Evolutionary conservation across 495 filamentous ascomycete species (phyloP).

Genomic region (Lophiotrema nucula): DNA sequence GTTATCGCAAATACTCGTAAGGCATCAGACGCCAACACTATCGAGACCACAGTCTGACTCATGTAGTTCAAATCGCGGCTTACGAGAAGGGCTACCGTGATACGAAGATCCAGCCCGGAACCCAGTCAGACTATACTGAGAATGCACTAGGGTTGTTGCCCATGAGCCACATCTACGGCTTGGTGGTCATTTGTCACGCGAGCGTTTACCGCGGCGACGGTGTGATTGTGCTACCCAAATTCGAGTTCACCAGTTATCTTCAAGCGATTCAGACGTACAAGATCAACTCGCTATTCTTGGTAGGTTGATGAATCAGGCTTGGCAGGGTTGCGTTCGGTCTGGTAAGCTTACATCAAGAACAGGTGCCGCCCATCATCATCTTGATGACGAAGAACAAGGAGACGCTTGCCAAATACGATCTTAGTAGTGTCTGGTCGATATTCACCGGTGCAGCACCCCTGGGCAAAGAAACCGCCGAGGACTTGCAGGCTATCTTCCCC

Average conservation of each 20-base stretch:
- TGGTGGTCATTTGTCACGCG: slow-evolving; percentile 73
- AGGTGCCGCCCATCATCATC: slow-evolving; percentile 88
- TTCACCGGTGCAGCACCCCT: slow-evolving; percentile 85
- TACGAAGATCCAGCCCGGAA: slow-evolving; percentile 8
- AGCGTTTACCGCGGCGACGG: slow-evolving; percentile 73
- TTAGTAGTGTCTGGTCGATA: slow-evolving; percentile 63
- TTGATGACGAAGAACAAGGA: slow-evolving; percentile 68
- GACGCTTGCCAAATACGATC: slow-evolving; percentile 66
- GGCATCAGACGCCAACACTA: slow-evolving; percentile 55
- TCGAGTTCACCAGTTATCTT: slow-evolving; percentile 68
- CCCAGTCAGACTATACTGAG: slow-evolving; percentile 51
- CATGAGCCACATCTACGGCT: slow-evolving; percentile 80
- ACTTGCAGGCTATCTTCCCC: slow-evolving; percentile 65
- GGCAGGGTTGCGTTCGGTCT: not conserved
- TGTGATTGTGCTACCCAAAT: slow-evolving; percentile 78
- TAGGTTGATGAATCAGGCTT: slow-evolving; percentile 39
- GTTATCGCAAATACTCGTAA: slow-evolving; percentile 72
- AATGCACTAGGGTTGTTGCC: slow-evolving; percentile 72
- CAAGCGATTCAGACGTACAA: slow-evolving; percentile 69
- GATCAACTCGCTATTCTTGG: slow-evolving; percentile 67
- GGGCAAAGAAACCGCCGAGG: slow-evolving; percentile 72
- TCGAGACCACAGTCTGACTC: slow-evolving; percentile 49
- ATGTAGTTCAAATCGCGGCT: slow-evolving; percentile 16
- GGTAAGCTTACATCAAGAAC: not conserved
- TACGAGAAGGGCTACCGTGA: slow-evolving; percentile 31